phyloP scores from a whole-genome alignment of 371 early-diverging fungal genomes.

The Mortierella sp. region DNA sequence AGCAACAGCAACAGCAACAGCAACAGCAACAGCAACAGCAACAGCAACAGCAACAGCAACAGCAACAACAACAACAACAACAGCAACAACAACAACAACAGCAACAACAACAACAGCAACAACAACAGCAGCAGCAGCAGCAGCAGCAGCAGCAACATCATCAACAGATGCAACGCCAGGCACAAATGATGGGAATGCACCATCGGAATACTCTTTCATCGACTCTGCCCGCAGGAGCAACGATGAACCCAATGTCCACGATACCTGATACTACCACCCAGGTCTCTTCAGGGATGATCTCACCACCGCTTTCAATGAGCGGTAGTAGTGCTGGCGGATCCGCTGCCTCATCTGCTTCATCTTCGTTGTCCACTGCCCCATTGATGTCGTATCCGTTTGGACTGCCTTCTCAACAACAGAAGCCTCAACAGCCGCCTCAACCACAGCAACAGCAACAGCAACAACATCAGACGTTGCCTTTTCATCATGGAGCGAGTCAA shows the following conservation, averaged over 20 bases:
- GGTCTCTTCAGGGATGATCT: too few species aligned
- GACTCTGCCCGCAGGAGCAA: neutral
- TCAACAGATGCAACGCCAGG: neutral
- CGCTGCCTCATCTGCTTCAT: too few species aligned
- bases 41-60: conserved; percentile 6
- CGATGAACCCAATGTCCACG: neutral
- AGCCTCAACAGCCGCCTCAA: neutral
- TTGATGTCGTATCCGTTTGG: too few species aligned
- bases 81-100: conserved; percentile 21
- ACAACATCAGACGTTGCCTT: conserved; percentile 7
- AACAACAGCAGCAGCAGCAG: conserved; percentile 15
- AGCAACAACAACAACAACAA: conserved; percentile 14
- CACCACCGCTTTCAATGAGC: too few species aligned
- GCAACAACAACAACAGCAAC: conserved; percentile 28
- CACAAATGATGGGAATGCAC: neutral
- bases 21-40: conserved; percentile 20
- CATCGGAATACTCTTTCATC: conserved; percentile 3
- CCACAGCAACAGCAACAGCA: conserved; percentile 23
- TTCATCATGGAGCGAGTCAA: conserved; percentile 7
- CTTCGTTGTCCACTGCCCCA: too few species aligned
- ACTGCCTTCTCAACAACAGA: neutral
- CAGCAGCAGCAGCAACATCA: conserved; percentile 30
- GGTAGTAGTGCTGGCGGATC: too few species aligned
- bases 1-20: conserved; percentile 16
- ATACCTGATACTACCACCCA: too few species aligned